These are phyloP conservation scores for Alternaria gaisen DNA, from an alignment of 2,329 filamentous ascomycete species.

Conservation along the genomic window DNA sequence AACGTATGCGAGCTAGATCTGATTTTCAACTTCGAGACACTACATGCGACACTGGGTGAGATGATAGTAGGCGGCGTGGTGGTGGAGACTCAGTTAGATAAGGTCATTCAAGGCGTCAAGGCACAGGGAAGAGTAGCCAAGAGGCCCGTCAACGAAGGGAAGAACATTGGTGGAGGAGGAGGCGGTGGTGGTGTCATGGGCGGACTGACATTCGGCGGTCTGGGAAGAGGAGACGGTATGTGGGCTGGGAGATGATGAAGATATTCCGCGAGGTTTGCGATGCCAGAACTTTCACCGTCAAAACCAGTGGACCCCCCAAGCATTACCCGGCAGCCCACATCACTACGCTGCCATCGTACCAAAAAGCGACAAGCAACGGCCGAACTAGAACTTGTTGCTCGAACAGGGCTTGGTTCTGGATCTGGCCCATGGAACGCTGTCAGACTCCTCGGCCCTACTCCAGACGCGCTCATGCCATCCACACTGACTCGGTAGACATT, in stretches of 20 bases:
- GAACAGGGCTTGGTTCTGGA: background rate
- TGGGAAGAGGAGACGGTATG: conserved; percentile 44
- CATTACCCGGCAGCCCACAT: background rate
- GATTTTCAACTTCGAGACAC: conserved; percentile 98
- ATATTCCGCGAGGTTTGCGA: background rate
- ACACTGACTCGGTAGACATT: background rate
- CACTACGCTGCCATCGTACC: background rate
- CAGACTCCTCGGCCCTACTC: background rate
- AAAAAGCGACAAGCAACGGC: background rate
- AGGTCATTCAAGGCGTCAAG: conserved; percentile 84
- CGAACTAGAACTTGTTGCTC: background rate
- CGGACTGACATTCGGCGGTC: conserved; percentile 34
- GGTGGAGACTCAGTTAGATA: conserved; percentile 88
- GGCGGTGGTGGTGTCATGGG: conserved; percentile 27
- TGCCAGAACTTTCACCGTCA: background rate
- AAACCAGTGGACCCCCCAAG: background rate
- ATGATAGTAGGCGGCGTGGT: conserved; percentile 97
- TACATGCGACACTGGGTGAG: conserved; percentile 89
- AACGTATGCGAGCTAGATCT: conserved; percentile 98
- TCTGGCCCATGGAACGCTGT: background rate
- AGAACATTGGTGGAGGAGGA: conserved; percentile 36
- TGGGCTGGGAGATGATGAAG: conserved; percentile 42
- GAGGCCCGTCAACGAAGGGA: conserved; percentile 76
- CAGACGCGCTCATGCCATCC: background rate
- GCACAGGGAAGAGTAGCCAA: conserved; percentile 80